phyloP scores from a whole-genome alignment of 2,329 filamentous ascomycete species.

The Aspergillus tanneri region DNA sequence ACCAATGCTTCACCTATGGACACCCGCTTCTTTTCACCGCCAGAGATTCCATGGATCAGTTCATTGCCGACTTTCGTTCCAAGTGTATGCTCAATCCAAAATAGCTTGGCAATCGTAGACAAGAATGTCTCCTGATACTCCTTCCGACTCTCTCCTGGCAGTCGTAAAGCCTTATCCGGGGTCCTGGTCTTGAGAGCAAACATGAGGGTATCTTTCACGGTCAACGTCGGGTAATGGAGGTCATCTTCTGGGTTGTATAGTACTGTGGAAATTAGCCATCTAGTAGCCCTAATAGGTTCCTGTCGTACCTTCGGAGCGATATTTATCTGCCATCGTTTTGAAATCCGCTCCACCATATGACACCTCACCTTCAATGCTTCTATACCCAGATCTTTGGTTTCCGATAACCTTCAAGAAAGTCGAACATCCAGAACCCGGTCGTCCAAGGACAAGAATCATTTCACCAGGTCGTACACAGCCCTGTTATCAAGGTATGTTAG shows the following conservation, averaged over 20 bases:
- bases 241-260: constrained; percentile 78
- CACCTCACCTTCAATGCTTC: constrained; percentile 56
- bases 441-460: constrained; percentile 43
- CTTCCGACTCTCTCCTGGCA: constrained; percentile 60
- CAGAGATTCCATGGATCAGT: constrained; percentile 68
- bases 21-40: constrained; percentile 75
- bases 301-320: constrained; percentile 42
- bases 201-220: constrained; percentile 69
- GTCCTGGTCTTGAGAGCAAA: constrained; percentile 71
- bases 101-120: constrained; percentile 67
- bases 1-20: constrained; percentile 77
- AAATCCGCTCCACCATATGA: constrained; percentile 58
- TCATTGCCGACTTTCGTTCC: constrained; percentile 75
- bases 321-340: constrained; percentile 51
- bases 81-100: constrained; percentile 69
- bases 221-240: constrained; percentile 74
- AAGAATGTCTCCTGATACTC: constrained; percentile 64
- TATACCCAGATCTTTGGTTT: constrained; percentile 64
- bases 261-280: constrained; percentile 43
- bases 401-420: constrained; percentile 81
- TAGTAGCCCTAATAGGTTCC: not conserved
- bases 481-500: constrained; percentile 15
- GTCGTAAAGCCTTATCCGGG: constrained; percentile 60
- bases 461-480: constrained; percentile 44
- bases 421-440: constrained; percentile 59